These are phyloP conservation scores for Massariosphaeria phaeospora DNA, from an alignment of 495 filamentous ascomycete genomes.

Conservation along the genomic window DNA sequence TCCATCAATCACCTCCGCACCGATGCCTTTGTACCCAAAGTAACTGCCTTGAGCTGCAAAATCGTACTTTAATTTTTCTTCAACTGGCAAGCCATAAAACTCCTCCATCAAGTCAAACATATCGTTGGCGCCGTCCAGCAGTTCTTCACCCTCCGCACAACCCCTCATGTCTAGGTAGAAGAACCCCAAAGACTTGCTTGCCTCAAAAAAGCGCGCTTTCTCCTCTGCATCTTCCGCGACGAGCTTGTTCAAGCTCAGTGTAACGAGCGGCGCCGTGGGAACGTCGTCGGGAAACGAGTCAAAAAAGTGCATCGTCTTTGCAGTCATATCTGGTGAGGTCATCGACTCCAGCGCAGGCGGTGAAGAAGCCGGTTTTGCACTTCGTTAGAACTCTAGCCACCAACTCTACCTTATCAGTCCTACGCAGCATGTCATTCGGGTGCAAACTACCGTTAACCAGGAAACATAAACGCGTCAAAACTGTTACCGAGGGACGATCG, in stretches of 20 bases:
- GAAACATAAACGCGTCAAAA: too few species aligned
- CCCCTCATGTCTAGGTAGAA: conserved; percentile 57
- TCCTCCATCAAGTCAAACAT: conserved; percentile 47
- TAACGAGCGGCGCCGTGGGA: conserved; percentile 52
- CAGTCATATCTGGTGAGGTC: too few species aligned
- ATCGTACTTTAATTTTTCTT: conserved; percentile 53
- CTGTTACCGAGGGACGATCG: too few species aligned
- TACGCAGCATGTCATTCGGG: too few species aligned
- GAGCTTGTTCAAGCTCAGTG: conserved; percentile 51
- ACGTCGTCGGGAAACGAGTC: conserved; percentile 52
- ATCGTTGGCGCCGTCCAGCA: conserved; percentile 45
- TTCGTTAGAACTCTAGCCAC: too few species aligned
- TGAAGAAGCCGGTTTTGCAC: too few species aligned
- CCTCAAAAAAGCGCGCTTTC: conserved; percentile 43
- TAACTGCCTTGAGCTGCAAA: conserved; percentile 38
- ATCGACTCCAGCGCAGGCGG: too few species aligned
- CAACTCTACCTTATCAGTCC: too few species aligned
- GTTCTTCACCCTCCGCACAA: conserved; percentile 37
- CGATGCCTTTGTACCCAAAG: conserved; percentile 52
- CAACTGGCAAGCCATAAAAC: conserved; percentile 48
- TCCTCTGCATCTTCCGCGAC: conserved; percentile 43
- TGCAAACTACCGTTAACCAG: too few species aligned
- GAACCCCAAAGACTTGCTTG: conserved; percentile 55
- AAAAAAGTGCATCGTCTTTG: too few species aligned
- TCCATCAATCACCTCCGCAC: conserved; percentile 48